Evolutionary conservation across 2,329 filamentous ascomycete genomes (phyloP), one percentile per base, ranked within the genome.

Genomic region (Alternaria triticina): DNA sequence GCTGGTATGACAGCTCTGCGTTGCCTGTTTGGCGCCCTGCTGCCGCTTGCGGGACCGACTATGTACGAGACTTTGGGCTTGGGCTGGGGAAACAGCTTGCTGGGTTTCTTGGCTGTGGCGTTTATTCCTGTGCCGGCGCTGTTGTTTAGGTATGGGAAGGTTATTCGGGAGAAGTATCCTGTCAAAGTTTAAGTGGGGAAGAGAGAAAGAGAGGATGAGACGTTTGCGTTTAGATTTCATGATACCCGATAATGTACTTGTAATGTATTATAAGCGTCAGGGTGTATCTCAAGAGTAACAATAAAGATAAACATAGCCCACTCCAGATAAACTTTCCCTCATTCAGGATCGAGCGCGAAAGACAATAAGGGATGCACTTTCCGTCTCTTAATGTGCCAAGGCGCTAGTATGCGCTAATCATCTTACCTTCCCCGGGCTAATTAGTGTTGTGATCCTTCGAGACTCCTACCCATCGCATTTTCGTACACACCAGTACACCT

Each of bases 11-110:
- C 74, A 5, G 67, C 67, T 1, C 47, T 79, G 3, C 71, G 79
- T 15, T 78, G 75, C 49, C 60, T 81, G 0, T 75, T 80, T 17
- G 79, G 75, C 2, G 76, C 73, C 1, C 11, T 80, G 12, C 64
- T 81, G 3, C 78, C 79, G 13, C 71, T 81, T 15, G 79, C 75
- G 6, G 79, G 72, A 1, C 76, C 77, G 1, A 69, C 51, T 5
- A 77, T 81, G 78, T 80, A 79, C 57, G 62, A 68, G 6, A 63
- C 43, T 0, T 52, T 81, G 5, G 78, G 78, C 0, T 54, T 79
- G 1, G 76, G 75, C 0, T 80, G 79, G 79, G 78, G 79, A 8
- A 80, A 80, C 43, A 75, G 68, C 11, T 50, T 81, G 59, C 45
- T 81, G 25, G 79, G 78, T 0, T 79, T 80, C 28, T 46, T 80